A percentile compares a stretch with the other conserved stretches of the same genome.
These are phyloP conservation scores for Penicillium sp. DNA, from an alignment of 2,329 filamentous ascomycete genomes.

Conservation along the genomic window DNA sequence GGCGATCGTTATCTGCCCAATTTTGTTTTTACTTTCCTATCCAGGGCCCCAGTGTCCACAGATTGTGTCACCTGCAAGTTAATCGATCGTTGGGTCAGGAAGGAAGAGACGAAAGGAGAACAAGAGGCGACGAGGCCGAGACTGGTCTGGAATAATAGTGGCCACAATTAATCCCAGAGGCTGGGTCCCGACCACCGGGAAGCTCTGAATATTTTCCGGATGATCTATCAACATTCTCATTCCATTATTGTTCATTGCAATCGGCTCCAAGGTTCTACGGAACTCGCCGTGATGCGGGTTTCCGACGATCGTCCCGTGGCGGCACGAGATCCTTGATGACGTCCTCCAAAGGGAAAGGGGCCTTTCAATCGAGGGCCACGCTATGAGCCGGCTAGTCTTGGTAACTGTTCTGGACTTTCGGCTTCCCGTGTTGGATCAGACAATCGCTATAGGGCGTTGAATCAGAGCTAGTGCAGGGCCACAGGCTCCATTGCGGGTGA, in stretches of 20 bases:
- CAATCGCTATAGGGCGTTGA: background rate
- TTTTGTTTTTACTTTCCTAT: background rate
- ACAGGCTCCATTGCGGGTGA: conserved; percentile 16
- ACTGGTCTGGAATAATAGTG: background rate
- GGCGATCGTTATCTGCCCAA: conserved; percentile 21
- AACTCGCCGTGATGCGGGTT: conserved; percentile 5
- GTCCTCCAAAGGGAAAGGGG: background rate
- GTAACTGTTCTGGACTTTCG: background rate
- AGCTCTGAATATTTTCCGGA: conserved; percentile 14
- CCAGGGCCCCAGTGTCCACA: background rate
- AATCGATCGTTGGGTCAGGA: conserved; percentile 4
- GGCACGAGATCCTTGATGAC: background rate
- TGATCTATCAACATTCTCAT: background rate
- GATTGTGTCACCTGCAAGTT: conserved; percentile 11
- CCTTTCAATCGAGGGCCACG: background rate
- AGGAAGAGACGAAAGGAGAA: background rate
- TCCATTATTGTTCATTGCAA: background rate
- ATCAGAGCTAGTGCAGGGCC: background rate
- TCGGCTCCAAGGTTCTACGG: background rate
- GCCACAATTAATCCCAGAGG: conserved; percentile 2
- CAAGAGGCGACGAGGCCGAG: background rate
- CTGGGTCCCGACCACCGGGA: background rate
- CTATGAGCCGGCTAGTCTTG: background rate
- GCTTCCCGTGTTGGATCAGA: conserved; percentile 7
- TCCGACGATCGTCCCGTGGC: background rate